phyloP scores from a whole-genome alignment of 148 eudicot genomes.

The Dianthus caryophyllus region DNA sequence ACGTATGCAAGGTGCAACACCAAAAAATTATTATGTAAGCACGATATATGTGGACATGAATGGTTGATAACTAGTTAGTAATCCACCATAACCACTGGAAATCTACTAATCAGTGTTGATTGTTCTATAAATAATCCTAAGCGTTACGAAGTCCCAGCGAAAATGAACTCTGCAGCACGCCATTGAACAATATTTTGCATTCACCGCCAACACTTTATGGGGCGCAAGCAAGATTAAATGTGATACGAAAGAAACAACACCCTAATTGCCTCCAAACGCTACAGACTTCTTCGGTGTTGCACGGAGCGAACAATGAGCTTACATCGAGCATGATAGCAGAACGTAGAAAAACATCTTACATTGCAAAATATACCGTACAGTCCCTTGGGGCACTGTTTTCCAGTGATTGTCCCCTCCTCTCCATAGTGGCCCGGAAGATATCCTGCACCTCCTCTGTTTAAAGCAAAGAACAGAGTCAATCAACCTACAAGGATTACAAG shows the following conservation, averaged over 20 bases:
- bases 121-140: too few species aligned
- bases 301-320: neutral
- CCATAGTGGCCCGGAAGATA: slow-evolving; percentile 53
- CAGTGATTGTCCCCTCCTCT: slow-evolving; percentile 71
- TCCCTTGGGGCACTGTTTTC: slow-evolving; percentile 74
- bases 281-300: neutral
- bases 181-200: neutral
- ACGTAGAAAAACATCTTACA: slow-evolving; percentile 28
- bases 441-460: slow-evolving; percentile 69
- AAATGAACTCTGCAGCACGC: neutral
- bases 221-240: neutral
- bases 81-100: neutral
- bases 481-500: neutral
- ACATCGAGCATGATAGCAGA: neutral
- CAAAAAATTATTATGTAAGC: neutral
- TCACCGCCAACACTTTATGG: neutral
- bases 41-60: neutral
- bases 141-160: too few species aligned
- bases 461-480: slow-evolving; percentile 16
- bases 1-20: neutral
- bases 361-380: slow-evolving; percentile 78
- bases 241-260: neutral
- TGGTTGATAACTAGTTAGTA: neutral
- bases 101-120: neutral
- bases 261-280: neutral